Evolutionary conservation across 2,329 filamentous ascomycete species (phyloP), one percentile per base, ranked within the genome.

Genomic region (Colletotrichum orchidophilum): DNA sequence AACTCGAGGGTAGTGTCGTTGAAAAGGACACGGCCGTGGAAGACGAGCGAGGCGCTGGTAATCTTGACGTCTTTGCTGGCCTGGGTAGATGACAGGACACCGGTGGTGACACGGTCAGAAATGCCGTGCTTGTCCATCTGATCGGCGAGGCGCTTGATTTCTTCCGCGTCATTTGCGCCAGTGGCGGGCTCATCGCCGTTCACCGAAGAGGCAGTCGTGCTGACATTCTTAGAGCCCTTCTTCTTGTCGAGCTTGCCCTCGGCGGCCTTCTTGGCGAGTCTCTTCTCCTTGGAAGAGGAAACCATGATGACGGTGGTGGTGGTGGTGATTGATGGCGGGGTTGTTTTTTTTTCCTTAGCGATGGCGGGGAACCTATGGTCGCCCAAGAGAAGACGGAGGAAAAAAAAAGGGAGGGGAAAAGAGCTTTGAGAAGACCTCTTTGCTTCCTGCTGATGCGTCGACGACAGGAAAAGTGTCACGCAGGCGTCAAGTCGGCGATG

Each of bases 81-180:
- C 74, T 89, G 84, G 74, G 96, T 90, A 54, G 96, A 99, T 46
- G 95, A 88, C 73, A 99, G 87, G 67, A 99, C 96, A 90, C 96
- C 96, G 72, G 96, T 99, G 73, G 97, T 99, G 82, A 99, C 96
- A 83, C 96, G 93, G 84, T 99, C 96, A 15, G 96, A 98, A 75
- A 99, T 88, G 79, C 96, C 96, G 81, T 97, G 91, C 86, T 97
- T 94, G 86, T 99, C 96, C 89, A 97, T 93, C 86, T 99, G 97
- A 65, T 95, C 88, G 54, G 93, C 92, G 76, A 99, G 89, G 81
- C 95, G 95, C 86, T 95, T 93, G 75, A 98, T 92, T 80, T 93
- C 92, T 76, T 93, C 91, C 82, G 92, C 84, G 86, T 96, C 94
- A 76, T 91, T 90, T 77, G 87, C 88, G 71, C 90, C 87, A 75